Percentiles rank a stretch among this genome's conserved stretches.
These are phyloP conservation scores for Diaporthe longicolla DNA, from an alignment of 2,329 filamentous ascomycete species.

Conservation along the genomic window DNA sequence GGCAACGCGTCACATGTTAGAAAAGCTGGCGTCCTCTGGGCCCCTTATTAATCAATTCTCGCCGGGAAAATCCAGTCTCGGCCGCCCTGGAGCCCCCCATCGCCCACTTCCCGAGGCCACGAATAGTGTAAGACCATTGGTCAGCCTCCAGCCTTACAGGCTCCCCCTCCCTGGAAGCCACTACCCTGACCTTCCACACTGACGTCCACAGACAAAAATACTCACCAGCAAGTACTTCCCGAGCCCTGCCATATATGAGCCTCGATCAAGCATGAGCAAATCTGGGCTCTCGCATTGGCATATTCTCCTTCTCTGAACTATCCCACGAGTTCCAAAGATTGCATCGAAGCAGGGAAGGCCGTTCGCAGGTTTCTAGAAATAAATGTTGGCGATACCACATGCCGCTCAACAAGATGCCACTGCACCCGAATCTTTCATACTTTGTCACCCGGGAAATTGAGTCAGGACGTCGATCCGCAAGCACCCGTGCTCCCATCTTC, in stretches of 20 bases:
- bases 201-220: conserved; percentile 10
- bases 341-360: background rate
- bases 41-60: conserved; percentile 30
- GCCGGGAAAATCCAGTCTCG: background rate
- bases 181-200: background rate
- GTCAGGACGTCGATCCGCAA: background rate
- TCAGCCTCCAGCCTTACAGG: conserved; percentile 26
- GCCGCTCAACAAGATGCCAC: background rate
- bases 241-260: background rate
- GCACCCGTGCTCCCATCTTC: background rate
- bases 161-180: background rate
- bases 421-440: background rate
- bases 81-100: background rate
- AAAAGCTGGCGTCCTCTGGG: background rate
- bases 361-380: background rate
- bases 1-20: conserved; percentile 13
- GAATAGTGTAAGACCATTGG: conserved; percentile 41
- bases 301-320: too few species aligned
- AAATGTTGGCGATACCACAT: background rate
- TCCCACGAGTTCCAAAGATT: background rate
- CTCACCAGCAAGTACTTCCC: background rate
- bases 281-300: background rate
- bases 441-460: background rate
- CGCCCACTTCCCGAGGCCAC: conserved; percentile 4
- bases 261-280: background rate